Percentiles rank a stretch among this genome's conserved stretches.
These are phyloP conservation scores for Penicillium lividum DNA, from an alignment of 495 filamentous ascomycete species.

Conservation along the genomic window DNA sequence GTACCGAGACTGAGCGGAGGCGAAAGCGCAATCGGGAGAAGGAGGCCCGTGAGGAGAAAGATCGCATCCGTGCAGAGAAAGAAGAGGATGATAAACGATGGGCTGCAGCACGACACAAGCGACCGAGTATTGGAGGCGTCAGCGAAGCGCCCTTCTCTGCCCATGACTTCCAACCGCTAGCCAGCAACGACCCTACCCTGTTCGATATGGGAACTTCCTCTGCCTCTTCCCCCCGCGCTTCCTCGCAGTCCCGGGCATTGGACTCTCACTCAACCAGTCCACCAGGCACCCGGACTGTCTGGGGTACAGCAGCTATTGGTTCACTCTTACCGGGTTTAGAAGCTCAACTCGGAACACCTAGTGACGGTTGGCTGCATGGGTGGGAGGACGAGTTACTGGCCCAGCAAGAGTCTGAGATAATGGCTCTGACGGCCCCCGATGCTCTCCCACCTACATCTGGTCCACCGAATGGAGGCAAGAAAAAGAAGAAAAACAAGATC, in stretches of 20 bases:
- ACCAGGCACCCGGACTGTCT: slow-evolving; percentile 72
- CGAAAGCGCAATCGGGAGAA: slow-evolving; percentile 83
- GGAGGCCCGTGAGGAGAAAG: slow-evolving; percentile 85
- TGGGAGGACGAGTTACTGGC: slow-evolving; percentile 69
- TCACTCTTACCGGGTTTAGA: slow-evolving; percentile 50
- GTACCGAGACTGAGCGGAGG: slow-evolving; percentile 72
- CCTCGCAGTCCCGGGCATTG: slow-evolving; percentile 61
- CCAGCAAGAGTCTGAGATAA: slow-evolving; percentile 43
- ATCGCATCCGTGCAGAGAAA: slow-evolving; percentile 82
- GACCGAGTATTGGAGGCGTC: slow-evolving; percentile 37
- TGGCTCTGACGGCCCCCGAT: slow-evolving; percentile 37
- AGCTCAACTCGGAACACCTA: slow-evolving; percentile 29
- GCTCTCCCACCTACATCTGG: slow-evolving; percentile 22
- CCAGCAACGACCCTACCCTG: slow-evolving; percentile 41
- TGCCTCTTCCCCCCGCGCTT: slow-evolving; percentile 58
- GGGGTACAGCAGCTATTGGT: slow-evolving; percentile 73
- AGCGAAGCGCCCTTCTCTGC: slow-evolving; percentile 45
- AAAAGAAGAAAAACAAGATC: slow-evolving; percentile 92
- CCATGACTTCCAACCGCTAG: slow-evolving; percentile 70
- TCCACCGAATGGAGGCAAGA: slow-evolving; percentile 43
- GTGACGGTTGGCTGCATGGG: slow-evolving; percentile 83
- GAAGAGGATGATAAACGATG: slow-evolving; percentile 69
- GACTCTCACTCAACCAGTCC: slow-evolving; percentile 79
- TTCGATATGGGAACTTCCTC: slow-evolving; percentile 48
- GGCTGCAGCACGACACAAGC: slow-evolving; percentile 52